Percentiles rank a stretch among this genome's conserved stretches.
Conservation (phyloP, 192 early-diverging fungal species). For the Coemansia sp. region DNA sequence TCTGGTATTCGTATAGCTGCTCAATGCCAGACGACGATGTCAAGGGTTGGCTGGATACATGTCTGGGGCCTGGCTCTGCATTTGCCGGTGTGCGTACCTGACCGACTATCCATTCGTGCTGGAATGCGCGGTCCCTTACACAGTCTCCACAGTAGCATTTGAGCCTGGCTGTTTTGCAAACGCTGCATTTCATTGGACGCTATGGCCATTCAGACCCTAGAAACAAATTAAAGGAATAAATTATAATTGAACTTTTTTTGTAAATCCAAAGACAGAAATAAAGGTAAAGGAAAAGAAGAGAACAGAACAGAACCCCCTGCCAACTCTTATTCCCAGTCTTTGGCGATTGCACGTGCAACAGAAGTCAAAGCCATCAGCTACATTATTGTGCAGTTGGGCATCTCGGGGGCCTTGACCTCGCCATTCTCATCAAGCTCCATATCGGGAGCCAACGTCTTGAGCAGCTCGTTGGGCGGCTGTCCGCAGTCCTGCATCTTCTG, state of each 20-base stretch:
- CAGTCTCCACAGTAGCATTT: constrained; percentile 45
- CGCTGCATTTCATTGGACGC: constrained; percentile 48
- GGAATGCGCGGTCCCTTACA: constrained; percentile 38
- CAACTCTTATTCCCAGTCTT: background rate
- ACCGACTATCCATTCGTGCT: constrained; percentile 36
- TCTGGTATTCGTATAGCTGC: constrained; percentile 36
- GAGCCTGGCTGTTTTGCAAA: constrained; percentile 27
- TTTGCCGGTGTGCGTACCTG: background rate
- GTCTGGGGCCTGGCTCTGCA: background rate
- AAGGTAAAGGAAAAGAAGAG: background rate
- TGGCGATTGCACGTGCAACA: background rate
- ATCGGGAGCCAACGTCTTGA: constrained; percentile 89
- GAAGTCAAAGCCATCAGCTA: background rate
- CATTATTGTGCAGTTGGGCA: constrained; percentile 39
- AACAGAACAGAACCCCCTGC: background rate
- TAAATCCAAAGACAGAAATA: constrained; percentile 2
- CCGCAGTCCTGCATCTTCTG: constrained; percentile 97
- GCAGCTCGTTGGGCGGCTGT: constrained; percentile 87
- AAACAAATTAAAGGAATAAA: background rate
- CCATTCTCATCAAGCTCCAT: constrained; percentile 79
- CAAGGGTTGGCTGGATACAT: background rate
- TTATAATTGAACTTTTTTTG: background rate
- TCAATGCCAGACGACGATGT: background rate
- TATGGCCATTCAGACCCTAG: background rate
- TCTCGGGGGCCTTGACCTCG: constrained; percentile 62